These are phyloP conservation scores for Syncephalastrum contaminatum DNA, from an alignment of 371 early-diverging fungal genomes.

Conservation along the genomic window DNA sequence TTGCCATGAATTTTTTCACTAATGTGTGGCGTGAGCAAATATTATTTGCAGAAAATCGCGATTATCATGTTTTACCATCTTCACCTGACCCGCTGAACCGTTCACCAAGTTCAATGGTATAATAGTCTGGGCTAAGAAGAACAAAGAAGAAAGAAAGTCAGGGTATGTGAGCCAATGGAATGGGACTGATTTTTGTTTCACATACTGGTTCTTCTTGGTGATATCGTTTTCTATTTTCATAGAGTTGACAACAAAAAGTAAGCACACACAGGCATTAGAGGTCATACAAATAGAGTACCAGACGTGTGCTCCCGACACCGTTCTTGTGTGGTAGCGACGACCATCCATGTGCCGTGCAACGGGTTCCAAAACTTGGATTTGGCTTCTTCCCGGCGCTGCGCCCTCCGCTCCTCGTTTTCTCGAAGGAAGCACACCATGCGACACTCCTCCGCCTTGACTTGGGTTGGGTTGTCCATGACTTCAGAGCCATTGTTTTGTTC, in stretches of 20 bases:
- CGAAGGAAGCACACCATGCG: conserved; percentile 25
- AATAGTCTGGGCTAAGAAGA: conserved; percentile 17
- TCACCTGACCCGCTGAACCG: conserved; percentile 21
- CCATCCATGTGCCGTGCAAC: conserved; percentile 19
- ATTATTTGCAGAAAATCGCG: not conserved
- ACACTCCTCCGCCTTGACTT: conserved; percentile 7
- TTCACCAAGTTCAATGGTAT: conserved; percentile 24
- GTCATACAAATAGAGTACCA: conserved; percentile 10
- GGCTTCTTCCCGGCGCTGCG: conserved; percentile 9
- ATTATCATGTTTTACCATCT: conserved; percentile 16
- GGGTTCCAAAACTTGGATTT: conserved; percentile 18
- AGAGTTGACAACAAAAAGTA: not conserved
- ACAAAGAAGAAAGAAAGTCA: too few species aligned
- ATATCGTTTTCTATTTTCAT: conserved; percentile 14
- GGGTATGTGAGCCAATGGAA: too few species aligned
- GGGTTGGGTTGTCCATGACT: not conserved
- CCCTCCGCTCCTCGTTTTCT: conserved; percentile 12
- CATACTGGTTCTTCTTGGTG: conserved; percentile 20
- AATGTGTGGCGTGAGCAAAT: not conserved
- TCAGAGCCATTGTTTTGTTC: not conserved
- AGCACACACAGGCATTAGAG: not conserved
- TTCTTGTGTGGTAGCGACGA: conserved; percentile 22
- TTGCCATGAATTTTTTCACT: conserved; percentile 17
- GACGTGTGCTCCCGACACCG: conserved; percentile 22
- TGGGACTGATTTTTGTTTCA: not conserved